Evolutionary conservation across 768 basidiomycete genomes (phyloP), one percentile per base, ranked within the genome.

Genomic region (Filobasidium floriforme): DNA sequence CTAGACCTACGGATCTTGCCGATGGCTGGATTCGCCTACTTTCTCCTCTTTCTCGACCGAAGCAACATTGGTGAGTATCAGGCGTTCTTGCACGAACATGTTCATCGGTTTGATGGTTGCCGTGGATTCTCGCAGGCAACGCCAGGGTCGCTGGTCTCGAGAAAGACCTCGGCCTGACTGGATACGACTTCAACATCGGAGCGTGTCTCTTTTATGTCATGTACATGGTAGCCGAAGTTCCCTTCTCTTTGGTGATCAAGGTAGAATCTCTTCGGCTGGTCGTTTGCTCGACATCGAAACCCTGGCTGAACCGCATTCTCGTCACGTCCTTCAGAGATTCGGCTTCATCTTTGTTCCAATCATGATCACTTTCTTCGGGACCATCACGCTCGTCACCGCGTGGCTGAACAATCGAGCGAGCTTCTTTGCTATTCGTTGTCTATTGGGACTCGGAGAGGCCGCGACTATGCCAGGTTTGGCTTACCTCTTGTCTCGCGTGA

Each of bases 101-200:
- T n/a, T n/a, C n/a, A n/a, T n/a, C n/a, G n/a, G n/a, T n/a, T n/a
- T n/a, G n/a, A n/a, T n/a, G n/a, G n/a, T n/a, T n/a, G n/a, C n/a
- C n/a, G n/a, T n/a, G n/a, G n/a, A 44, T 22, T 22, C 10, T 24
- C 52, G 11, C 52, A 54, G 63, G 63, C 9, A 67, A 67, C 24
- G 66, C 66, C 4, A 32, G 66, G 19, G 32, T 67, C 10, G 74
- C 74, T 7, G 74, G 73, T 0, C 60, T 73, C 9, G 74, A 73
- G 65, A 67, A 62, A 61, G 68, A 75, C 26, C 62, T 75, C 7
- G 37, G 54, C 0, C 61, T 75, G 10, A 40, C 28, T 7, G 73
- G 72, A n/a, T 74, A 68, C 14, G 70, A 67, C 40, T 65, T 68
- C 59, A 46, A 66, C 9, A 61, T 66, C 3, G 52, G 52, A 18